Percentiles rank a stretch among this genome's conserved stretches.
Evolutionary conservation across 2,329 filamentous ascomycete genomes (phyloP).

Genomic region (Monosporascus sp.): DNA sequence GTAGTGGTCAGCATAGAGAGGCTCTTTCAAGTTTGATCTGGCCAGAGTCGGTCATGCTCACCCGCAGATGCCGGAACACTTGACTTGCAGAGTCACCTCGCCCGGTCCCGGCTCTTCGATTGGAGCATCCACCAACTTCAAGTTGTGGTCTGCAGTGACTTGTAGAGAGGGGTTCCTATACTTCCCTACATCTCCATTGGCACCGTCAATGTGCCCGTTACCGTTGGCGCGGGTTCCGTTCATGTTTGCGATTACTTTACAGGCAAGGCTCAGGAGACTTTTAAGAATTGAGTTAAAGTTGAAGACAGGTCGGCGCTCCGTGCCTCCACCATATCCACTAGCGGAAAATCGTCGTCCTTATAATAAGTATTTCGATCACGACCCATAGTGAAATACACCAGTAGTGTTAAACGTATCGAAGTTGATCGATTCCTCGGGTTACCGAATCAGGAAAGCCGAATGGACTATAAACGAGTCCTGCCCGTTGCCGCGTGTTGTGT

Average conservation of each 20-base stretch:
- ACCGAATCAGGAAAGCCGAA: not conserved
- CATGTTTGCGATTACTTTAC: too few relatives aligned
- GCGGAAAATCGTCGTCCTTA: not conserved
- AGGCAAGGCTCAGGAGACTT: not conserved
- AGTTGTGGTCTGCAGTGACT: constrained; percentile 54
- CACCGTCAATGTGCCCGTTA: not conserved
- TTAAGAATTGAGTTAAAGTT: not conserved
- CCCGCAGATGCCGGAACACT: constrained; percentile 61
- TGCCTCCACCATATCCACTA: not conserved
- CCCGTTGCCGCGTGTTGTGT: not conserved
- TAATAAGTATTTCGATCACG: not conserved
- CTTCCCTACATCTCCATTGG: constrained; percentile 5
- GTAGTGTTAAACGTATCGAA: not conserved
- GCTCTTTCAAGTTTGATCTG: not conserved
- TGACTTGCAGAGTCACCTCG: constrained; percentile 57
- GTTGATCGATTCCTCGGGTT: not conserved
- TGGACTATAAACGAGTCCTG: not conserved
- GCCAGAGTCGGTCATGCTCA: constrained; percentile 23
- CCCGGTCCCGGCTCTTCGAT: constrained; percentile 48
- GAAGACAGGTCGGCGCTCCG: too few relatives aligned
- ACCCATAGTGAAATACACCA: not conserved
- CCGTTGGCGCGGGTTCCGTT: constrained; percentile 6
- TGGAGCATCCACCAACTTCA: constrained; percentile 54
- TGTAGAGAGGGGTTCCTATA: constrained; percentile 49
- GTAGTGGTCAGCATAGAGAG: not conserved